Evolutionary conservation across 805 yeast species (phyloP), one percentile per base, ranked within the genome.

Genomic region (Candida adriatica): DNA sequence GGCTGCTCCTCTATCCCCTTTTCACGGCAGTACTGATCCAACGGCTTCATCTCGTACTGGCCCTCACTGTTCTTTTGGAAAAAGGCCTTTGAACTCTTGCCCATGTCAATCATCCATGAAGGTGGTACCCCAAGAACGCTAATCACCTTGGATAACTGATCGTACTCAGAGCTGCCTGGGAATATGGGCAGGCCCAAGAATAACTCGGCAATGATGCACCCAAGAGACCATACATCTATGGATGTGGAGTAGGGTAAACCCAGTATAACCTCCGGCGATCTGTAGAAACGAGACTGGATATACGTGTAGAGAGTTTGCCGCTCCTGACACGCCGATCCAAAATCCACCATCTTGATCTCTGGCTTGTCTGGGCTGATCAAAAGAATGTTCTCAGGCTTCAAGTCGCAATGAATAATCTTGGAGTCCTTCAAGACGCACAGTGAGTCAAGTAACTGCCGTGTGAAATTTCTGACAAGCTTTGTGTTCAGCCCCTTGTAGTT

Each of bases 141-240:
- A 4, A 80, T 74, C 23, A 92, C 87, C 44, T 95, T 76, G 39
- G 75, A 67, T 26, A 94, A 61, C 57, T 90, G 96, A 53, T 90
- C 87, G 56, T 79, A 92, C 56, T 92, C 98, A 0, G 95, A 83
- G 4, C 87, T 71, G 4, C 98, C 98, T 0, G 98, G 96, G 48
- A 90, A 86, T 44, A 90, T 66, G 1, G 98, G 98, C 34, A 90
- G 66, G 1, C 98, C 98, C 31, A 90, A 58, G 45, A 82, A 88
- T 29, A 90, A 61, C 56, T 92, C 99, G 2, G 92, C 94, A 20
- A 86, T 74, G 30, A 92, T 85, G 53, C 96, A 83, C 0, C 95
- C 98, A 26, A 88, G 62, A 0, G 97, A 90, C 99, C 99, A 92
- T 76, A 90, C 86, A 55, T 90, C 98, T 32, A 92, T 90, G 6